phyloP scores from a whole-genome alignment of 208 protist species.

The Trypanosoma rangeli region DNA sequence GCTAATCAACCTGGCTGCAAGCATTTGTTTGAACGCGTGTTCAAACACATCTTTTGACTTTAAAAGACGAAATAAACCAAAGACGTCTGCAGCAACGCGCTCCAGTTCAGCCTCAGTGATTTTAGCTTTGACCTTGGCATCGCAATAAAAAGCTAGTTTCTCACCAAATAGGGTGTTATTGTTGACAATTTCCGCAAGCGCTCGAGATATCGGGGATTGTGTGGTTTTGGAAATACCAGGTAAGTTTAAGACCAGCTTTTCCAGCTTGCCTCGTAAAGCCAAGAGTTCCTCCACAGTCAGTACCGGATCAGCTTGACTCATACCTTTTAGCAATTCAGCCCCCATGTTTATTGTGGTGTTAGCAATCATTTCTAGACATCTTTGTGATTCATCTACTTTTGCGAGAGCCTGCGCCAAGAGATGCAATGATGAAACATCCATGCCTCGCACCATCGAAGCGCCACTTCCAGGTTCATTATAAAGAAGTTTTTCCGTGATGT shows the following conservation, averaged over 20 bases:
- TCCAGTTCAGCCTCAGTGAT: constrained; percentile 24
- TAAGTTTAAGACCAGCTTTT: constrained; percentile 17
- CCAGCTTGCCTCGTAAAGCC: constrained; percentile 8
- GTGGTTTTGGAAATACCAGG: constrained; percentile 5
- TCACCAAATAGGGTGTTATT: constrained; percentile 45
- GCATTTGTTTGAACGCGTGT: constrained; percentile 42
- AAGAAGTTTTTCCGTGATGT: constrained; percentile 29
- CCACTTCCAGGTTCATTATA: constrained; percentile 23
- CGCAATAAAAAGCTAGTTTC: constrained; percentile 58
- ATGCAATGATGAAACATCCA: constrained; percentile 15
- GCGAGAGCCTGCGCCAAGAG: constrained; percentile 9
- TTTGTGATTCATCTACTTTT: constrained; percentile 21
- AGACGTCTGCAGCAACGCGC: constrained; percentile 30
- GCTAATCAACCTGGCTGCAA: constrained; percentile 61
- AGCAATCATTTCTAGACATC: constrained; percentile 21
- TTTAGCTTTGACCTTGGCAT: constrained; percentile 38
- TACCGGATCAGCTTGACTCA: background rate
- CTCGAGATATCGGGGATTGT: constrained; percentile 15
- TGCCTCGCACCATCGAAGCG: constrained; percentile 18
- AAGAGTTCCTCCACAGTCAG: constrained; percentile 21
- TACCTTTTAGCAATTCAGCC: constrained; percentile 12
- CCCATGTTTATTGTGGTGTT: constrained; percentile 17
- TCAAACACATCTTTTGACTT: constrained; percentile 72
- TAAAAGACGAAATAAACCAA: constrained; percentile 56
- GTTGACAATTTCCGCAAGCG: constrained; percentile 40